Evolutionary conservation across 2,329 filamentous ascomycete species (phyloP).

Genomic region (Calonectria naviculata): DNA sequence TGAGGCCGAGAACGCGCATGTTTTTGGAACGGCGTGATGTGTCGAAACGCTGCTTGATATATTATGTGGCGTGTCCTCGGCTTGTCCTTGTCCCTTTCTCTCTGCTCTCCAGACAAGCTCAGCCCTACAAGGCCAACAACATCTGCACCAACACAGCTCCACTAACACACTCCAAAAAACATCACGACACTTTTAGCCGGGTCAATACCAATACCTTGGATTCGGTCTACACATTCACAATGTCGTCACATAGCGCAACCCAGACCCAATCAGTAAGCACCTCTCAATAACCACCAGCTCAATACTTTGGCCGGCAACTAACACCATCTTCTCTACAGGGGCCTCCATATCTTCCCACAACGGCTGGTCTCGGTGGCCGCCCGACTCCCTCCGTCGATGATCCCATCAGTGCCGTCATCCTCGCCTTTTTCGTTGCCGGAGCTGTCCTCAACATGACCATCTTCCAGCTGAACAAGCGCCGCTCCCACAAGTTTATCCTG

Average conservation of each 20-base stretch:
- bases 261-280: slow-evolving; percentile 26
- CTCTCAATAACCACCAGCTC: neutral
- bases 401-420: slow-evolving; percentile 72
- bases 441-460: slow-evolving; percentile 69
- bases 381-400: slow-evolving; percentile 71
- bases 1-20: neutral
- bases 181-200: neutral
- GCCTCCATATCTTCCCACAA: slow-evolving; percentile 52
- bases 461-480: slow-evolving; percentile 60
- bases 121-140: neutral
- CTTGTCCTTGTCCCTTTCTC: neutral
- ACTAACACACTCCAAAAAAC: neutral
- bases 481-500: slow-evolving; percentile 69
- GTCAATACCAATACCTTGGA: neutral
- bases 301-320: neutral
- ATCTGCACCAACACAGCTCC: neutral
- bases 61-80: neutral
- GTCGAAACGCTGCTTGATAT: neutral
- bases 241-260: slow-evolving; percentile 27
- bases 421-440: slow-evolving; percentile 66
- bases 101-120: slow-evolving; percentile 7
- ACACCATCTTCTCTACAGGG: slow-evolving; percentile 35
- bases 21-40: neutral
- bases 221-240: slow-evolving; percentile 5
- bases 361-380: slow-evolving; percentile 65